Evolutionary conservation across 495 filamentous ascomycete species (phyloP), one percentile per base, ranked within the genome.

Genomic region (Talaromyces proteolyticus): DNA sequence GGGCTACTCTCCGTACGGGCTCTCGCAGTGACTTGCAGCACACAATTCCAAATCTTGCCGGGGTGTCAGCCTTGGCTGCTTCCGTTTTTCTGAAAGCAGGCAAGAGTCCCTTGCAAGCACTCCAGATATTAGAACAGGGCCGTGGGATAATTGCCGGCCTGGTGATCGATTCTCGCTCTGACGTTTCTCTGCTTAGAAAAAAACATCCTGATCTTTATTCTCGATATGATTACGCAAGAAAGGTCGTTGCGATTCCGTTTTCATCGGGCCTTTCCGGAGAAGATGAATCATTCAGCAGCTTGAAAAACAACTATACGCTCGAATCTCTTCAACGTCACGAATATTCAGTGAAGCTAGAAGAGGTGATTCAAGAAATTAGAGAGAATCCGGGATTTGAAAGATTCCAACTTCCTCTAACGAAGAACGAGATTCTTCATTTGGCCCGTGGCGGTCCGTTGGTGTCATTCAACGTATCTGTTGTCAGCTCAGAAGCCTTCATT

Each of bases 91-190:
- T 65, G 18, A 49, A 57, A 36, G 53, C 54, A n/a, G 49, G 39
- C 8, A 47, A 47, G 39, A 19, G 11, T 17, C 42, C 48, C 14
- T 42, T 19, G 14, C 36, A 61, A 25, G 61, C 62, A 12, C 46
- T 65, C 25, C 42, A 41, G 19, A 42, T 59, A 11, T 49, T 65
- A 18, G 62, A 65, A 49, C 51, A 53, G 19, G 56, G 62, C 25
- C 61, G 62, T 24, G 56, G 57, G 18, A 46, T 65, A 20, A 58
- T 63, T 44, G 51, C 61, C 18, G 29, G 53, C 37, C 23, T 53
- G 10, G 34, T 54, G 12, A 55, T 63, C 38, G 57, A 63, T 29
- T 54, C 53, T 21, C 55, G 51, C 12, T 36, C 19, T n/a, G 61
- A 61, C 41, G 46, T 61, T 20, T 58, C 46, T 11, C 24, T 23